Evolutionary conservation across 1,139 yeast species (phyloP).

Genomic region (Nadsonia starkeyi-henricii): DNA sequence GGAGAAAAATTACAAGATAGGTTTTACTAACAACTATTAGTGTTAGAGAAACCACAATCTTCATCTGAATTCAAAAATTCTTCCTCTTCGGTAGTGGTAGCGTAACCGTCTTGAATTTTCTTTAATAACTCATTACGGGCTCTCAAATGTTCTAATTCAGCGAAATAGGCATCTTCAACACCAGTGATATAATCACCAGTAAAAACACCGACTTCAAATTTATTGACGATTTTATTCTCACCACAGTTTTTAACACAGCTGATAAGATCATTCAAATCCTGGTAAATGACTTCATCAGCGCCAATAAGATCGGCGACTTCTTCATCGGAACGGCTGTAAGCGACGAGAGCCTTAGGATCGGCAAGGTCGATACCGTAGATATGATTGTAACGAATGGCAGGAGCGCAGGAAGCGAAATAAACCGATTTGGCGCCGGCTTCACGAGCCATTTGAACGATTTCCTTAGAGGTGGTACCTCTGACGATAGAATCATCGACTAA

Average conservation of each 20-base stretch:
- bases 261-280: constrained; percentile 65
- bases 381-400: constrained; percentile 89
- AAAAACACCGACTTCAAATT: constrained; percentile 91
- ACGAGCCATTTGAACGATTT: constrained; percentile 92
- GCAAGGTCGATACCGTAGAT: constrained; percentile 96
- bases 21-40: no score
- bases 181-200: constrained; percentile 92
- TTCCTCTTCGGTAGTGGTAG: not conserved
- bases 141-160: constrained; percentile 70
- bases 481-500: constrained; percentile 95
- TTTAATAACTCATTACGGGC: constrained; percentile 60
- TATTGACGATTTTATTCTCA: constrained; percentile 24
- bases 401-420: constrained; percentile 93
- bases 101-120: constrained; percentile 1
- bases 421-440: constrained; percentile 95
- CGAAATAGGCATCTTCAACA: constrained; percentile 66
- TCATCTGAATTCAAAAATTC: no score
- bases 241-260: constrained; percentile 46
- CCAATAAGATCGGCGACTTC: constrained; percentile 72
- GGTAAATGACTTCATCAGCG: constrained; percentile 85
- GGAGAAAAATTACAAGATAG: no score
- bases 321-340: constrained; percentile 58
- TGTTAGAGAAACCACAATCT: no score
- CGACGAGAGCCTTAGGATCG: constrained; percentile 87
- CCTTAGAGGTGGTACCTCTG: constrained; percentile 93